These are phyloP conservation scores for Prosopis cineraria DNA, from an alignment of 306 rosid genomes.

Conservation along the genomic window DNA sequence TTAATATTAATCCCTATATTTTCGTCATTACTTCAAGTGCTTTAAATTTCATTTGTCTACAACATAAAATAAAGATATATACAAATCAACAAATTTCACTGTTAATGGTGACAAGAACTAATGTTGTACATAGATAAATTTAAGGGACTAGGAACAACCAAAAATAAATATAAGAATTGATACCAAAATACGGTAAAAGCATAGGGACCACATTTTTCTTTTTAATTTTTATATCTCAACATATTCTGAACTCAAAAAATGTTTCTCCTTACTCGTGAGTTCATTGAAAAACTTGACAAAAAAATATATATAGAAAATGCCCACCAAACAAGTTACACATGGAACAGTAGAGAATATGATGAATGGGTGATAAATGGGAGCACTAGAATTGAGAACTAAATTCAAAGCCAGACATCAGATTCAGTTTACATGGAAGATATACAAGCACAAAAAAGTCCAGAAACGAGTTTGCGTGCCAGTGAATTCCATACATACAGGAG, in stretches of 20 bases:
- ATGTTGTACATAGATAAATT: too few species aligned
- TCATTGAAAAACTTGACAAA: not conserved
- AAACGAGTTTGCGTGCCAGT: constrained; percentile 42
- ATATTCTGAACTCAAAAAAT: not conserved
- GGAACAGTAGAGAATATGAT: not conserved
- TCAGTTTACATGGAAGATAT: constrained; percentile 53
- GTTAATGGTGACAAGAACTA: too few species aligned
- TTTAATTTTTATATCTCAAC: too few species aligned
- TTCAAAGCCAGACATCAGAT: constrained; percentile 46
- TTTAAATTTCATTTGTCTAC: too few species aligned
- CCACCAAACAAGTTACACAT: not conserved
- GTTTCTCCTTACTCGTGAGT: not conserved
- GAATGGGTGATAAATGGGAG: not conserved
- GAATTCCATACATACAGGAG: constrained; percentile 66
- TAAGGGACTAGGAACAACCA: too few species aligned
- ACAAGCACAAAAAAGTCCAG: constrained; percentile 64
- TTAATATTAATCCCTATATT: too few species aligned
- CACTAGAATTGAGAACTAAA: constrained; percentile 27
- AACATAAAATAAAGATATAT: too few species aligned
- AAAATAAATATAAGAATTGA: too few species aligned
- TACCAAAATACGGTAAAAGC: too few species aligned
- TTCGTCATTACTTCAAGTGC: too few species aligned
- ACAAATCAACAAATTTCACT: too few species aligned
- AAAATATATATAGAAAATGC: not conserved
- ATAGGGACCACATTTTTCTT: too few species aligned